Evolutionary conservation across 306 rosid genomes (phyloP).

Genomic region (Castanea sativa): DNA sequence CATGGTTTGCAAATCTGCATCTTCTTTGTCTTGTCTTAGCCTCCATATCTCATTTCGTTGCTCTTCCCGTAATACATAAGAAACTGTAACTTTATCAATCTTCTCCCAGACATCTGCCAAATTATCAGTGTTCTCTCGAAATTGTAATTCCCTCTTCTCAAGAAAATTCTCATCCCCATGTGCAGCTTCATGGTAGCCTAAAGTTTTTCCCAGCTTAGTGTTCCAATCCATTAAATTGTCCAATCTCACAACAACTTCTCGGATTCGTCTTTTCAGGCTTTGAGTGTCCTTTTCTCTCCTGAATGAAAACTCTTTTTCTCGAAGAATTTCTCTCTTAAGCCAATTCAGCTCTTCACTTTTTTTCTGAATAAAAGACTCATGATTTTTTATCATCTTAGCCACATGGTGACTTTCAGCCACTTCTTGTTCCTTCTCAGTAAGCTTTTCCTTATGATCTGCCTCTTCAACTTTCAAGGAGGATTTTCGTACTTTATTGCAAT

Average conservation of each 20-base stretch:
- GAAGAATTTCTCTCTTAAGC: slow-evolving; percentile 34
- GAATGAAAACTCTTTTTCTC: slow-evolving; percentile 28
- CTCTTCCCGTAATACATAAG: slow-evolving; percentile 20
- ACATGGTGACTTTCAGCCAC: slow-evolving; percentile 44
- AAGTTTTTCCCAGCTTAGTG: slow-evolving; percentile 18
- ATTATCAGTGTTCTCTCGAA: slow-evolving; percentile 22
- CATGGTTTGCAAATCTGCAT: slow-evolving; percentile 17
- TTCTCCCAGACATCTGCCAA: slow-evolving; percentile 34
- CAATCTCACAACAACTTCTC: slow-evolving; percentile 33
- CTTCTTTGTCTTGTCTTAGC: slow-evolving; percentile 32
- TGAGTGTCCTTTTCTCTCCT: slow-evolving; percentile 38
- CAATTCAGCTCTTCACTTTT: slow-evolving; percentile 54
- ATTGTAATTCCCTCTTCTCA: slow-evolving; percentile 7
- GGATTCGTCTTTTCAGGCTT: slow-evolving; percentile 39
- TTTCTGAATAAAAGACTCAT: slow-evolving; percentile 54
- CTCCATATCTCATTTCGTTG: slow-evolving; percentile 17
- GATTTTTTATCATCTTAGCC: slow-evolving; percentile 68
- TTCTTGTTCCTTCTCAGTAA: slow-evolving; percentile 22
- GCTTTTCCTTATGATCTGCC: slow-evolving; percentile 4
- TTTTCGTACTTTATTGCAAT: slow-evolving; percentile 1
- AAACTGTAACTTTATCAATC: slow-evolving; percentile 27
- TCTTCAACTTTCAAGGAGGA: slow-evolving; percentile 23
- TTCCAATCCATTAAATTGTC: slow-evolving; percentile 43
- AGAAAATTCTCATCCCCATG: slow-evolving; percentile 16
- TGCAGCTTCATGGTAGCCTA: slow-evolving; percentile 7